Evolutionary conservation across 768 basidiomycete genomes (phyloP), one percentile per base, ranked within the genome.

Genomic region (Mrakia blollopis): DNA sequence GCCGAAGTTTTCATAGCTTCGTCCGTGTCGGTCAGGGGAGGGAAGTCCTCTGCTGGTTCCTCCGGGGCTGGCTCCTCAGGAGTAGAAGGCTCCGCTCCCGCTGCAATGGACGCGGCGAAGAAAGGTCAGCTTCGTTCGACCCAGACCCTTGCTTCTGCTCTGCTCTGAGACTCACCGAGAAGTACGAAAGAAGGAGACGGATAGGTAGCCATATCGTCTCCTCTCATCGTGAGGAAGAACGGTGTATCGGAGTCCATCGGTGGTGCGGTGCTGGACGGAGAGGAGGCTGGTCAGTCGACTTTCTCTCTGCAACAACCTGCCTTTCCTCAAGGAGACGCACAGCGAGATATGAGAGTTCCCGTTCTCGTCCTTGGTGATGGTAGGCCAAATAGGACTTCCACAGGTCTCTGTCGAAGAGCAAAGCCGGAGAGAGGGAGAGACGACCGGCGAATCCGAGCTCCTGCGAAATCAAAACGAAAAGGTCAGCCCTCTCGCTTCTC

Each of bases 191-290:
- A 32, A 7, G 72, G 72, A 28, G 72, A 73, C 7, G n/a, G 10
- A n/a, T 60, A 62, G 21, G 54, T 73, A 25, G 21, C 54, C 72
- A 73, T 73, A 61, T 73, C 72, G 18, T 73, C 72, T 5, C 72
- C 72, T 37, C 72, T 0, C 72, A 73, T 73, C 35, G 60, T 62
- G 30, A 73, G 57, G n/a, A 60, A 73, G 72, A 73, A 73, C 16
- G 72, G 72, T 21, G 72, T 60, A 32, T 73, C 72, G 8, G 21
- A 13, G 28, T 73, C 72, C 72, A 73, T 73, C 32, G 72, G 30
- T 16, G 72, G 72, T 60, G 72, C 54, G 5, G 72, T 73, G 11
- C 72, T 73, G 47, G 16, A 28, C 28, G 18, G 52, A 23, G 44
- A 28, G 30, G 28, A 32, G 54, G 44, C 18, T 50, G 28, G 44